phyloP scores from a whole-genome alignment of 2,329 filamentous ascomycete species.

The Cytospora piceae region DNA sequence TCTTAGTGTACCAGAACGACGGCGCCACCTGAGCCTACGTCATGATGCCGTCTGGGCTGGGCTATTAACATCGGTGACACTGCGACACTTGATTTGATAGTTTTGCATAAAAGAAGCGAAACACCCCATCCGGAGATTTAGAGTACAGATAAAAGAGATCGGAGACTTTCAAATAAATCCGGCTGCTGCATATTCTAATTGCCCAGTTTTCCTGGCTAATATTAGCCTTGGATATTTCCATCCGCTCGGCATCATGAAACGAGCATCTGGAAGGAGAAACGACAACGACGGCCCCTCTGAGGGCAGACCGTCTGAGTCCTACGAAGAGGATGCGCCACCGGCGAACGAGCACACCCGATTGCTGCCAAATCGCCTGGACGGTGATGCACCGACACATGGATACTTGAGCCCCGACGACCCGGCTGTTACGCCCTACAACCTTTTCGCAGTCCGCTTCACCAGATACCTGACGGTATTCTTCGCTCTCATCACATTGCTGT shows the following conservation, averaged over 20 bases:
- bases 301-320: conserved; percentile 32
- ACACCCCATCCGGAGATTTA: neutral
- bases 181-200: neutral
- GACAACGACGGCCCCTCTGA: conserved; percentile 36
- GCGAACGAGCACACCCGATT: conserved; percentile 65
- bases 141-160: neutral
- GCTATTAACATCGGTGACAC: neutral
- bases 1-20: conserved; percentile 11
- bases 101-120: neutral
- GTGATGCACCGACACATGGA: conserved; percentile 37
- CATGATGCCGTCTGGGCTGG: conserved; percentile 10
- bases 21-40: conserved; percentile 18
- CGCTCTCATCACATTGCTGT: conserved; percentile 75
- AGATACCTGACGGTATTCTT: conserved; percentile 80
- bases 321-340: conserved; percentile 34
- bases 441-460: conserved; percentile 84
- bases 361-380: conserved; percentile 68
- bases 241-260: conserved; percentile 23
- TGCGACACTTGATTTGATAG: neutral
- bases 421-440: conserved; percentile 90
- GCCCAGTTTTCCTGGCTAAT: neutral
- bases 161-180: neutral
- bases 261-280: conserved; percentile 27
- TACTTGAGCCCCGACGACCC: conserved; percentile 81
- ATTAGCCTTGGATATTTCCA: neutral